Percentiles rank a stretch among this genome's conserved stretches.
phyloP scores from a whole-genome alignment of 225 moss, liverwort and hornwort species.

The Pleurozium schreberi region DNA sequence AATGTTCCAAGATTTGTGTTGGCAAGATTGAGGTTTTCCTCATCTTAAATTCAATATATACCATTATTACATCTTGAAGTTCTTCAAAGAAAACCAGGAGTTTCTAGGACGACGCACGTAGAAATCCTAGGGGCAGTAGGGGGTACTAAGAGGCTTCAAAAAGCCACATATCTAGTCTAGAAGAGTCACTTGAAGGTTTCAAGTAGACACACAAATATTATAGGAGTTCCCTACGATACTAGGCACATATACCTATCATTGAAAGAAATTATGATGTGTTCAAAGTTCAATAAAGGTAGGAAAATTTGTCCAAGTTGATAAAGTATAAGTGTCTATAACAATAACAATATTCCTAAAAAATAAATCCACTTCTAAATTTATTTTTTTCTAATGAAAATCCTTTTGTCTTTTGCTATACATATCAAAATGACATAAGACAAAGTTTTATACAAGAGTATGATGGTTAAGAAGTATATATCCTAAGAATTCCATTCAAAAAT shows the following conservation, averaged over 20 bases:
- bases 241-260: neutral
- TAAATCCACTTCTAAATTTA: too few relatives aligned
- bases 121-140: too few relatives aligned
- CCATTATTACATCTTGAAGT: neutral
- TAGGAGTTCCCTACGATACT: too few relatives aligned
- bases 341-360: too few relatives aligned
- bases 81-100: neutral
- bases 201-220: neutral
- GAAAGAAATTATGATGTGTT: too few relatives aligned
- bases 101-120: neutral
- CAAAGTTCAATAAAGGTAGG: too few relatives aligned
- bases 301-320: too few relatives aligned
- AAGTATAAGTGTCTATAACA: too few relatives aligned
- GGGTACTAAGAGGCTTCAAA: too few relatives aligned
- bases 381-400: too few relatives aligned
- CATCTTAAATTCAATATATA: too few relatives aligned
- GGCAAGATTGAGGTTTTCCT: neutral
- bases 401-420: neutral
- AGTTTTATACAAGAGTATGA: neutral
- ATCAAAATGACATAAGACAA: neutral
- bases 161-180: neutral
- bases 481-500: neutral
- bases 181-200: neutral
- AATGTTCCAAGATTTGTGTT: neutral
- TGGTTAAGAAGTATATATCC: too few relatives aligned